Conservation (phyloP, 2,329 filamentous ascomycete species). For the Zarea fungicola region DNA sequence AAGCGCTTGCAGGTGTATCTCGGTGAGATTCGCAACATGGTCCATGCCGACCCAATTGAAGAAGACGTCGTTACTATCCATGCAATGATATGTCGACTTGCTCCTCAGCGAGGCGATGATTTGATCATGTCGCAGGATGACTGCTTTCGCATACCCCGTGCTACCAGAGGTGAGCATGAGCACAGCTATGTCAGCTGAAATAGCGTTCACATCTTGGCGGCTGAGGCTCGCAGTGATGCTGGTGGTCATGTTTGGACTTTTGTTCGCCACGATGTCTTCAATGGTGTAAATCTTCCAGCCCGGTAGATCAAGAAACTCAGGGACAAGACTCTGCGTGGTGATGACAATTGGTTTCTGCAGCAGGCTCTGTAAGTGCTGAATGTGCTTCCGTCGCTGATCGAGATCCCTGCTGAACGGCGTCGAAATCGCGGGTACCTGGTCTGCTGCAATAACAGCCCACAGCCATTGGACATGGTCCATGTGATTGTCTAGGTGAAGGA, state of each 20-base stretch:
- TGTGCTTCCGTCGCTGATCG: neutral
- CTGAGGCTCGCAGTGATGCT: too few relatives aligned
- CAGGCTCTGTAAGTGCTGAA: neutral
- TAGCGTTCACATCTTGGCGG: too few relatives aligned
- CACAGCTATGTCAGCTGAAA: neutral
- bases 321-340: neutral
- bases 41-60: conserved; percentile 49
- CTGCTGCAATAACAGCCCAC: neutral
- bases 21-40: conserved; percentile 46
- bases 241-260: too few relatives aligned
- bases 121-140: conserved; percentile 38
- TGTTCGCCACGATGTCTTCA: neutral
- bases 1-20: conserved; percentile 48
- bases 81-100: conserved; percentile 28
- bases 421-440: neutral
- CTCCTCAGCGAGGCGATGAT: conserved; percentile 35
- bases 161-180: conserved; percentile 51
- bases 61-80: conserved; percentile 28
- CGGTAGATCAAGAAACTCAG: neutral
- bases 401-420: neutral
- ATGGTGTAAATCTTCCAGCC: neutral
- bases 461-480: neutral
- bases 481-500: neutral
- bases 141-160: conserved; percentile 46
- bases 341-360: neutral